Base-by-base conservation (phyloP, 1,284 basidiomycete genomes). In the Trichosporon asahii region DNA sequence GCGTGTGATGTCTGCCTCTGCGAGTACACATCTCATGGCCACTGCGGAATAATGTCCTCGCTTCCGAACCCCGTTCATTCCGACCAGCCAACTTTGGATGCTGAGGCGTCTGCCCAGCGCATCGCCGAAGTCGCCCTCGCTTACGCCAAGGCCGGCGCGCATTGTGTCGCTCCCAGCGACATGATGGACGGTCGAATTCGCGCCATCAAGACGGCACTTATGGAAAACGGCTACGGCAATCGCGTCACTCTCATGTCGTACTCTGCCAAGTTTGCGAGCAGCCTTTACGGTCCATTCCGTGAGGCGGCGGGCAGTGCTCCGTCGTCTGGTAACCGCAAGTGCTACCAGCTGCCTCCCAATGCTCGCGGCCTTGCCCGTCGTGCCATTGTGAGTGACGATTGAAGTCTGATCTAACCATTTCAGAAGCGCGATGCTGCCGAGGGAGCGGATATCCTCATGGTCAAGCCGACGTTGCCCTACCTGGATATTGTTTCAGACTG, bases 141-240 rank as follows among this genome's bases (percentile, higher is more conserved):
- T 76, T 99, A 99, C 76, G 96, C 96, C 1, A 87, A 88, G 72
- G 97, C 96, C 0, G 97, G 97, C 12, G 97, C 94, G 0, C 94
- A 99, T 83, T 96, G 95, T 78, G 96, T 99, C 70, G 97, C 97
- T 1, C 97, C 97, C 1, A 97, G 94, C 80, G 97, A 99, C 83
- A 99, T 99, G 97, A 99, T 99, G 95, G 97, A 99, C 80, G 96
- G 95, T 0, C 87, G 96, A 27, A 90, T 99, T 71, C 89, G 88
- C 70, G 89, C 90, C 9, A 99, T 99, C 85, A 99, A 98, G 84
- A 86, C 89, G 49, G 88, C 87, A 1, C 57, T 99, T 69, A 91
- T 97, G 70, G 89, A 93, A 72, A 88, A 87, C 49, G 93, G 94
- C 14, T 86, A 89, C 65, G 94, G 89, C 3, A 98, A 96, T 85